Conservation (phyloP, 2,329 filamentous ascomycete genomes). For the Fonsecaea nubica region DNA sequence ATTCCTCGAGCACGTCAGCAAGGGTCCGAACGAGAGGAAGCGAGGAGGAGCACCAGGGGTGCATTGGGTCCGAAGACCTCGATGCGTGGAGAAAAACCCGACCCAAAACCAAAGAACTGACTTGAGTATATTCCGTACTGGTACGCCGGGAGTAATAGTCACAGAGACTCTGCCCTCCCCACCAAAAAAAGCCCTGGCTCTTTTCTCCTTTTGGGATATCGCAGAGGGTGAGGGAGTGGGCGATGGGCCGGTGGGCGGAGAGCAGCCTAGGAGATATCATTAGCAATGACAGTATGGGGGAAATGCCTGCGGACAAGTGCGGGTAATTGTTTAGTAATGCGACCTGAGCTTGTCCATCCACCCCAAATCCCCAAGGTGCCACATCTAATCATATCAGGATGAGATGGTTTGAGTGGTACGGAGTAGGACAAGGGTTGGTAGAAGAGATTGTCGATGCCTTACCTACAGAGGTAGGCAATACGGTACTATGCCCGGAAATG, state of each 20-base stretch:
- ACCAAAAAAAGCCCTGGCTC: too few species aligned
- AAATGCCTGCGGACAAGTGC: neutral
- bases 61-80: neutral
- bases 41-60: neutral
- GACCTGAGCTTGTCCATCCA: neutral
- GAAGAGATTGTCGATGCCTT: too few species aligned
- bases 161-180: too few species aligned
- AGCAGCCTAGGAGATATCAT: slow-evolving; percentile 7
- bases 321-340: slow-evolving; percentile 2
- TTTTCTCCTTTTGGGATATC: neutral
- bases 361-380: neutral
- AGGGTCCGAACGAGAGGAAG: neutral
- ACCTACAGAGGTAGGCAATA: too few species aligned
- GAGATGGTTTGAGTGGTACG: too few species aligned
- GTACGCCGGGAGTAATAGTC: too few species aligned
- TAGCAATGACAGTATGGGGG: slow-evolving; percentile 1
- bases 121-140: too few species aligned
- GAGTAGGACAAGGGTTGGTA: neutral
- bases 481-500: too few species aligned
- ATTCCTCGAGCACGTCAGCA: neutral
- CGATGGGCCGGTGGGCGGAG: neutral
- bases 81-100: neutral
- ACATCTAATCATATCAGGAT: neutral
- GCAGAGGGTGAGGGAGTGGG: neutral
- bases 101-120: too few species aligned